Conservation (phyloP, 1,284 basidiomycete genomes). For the Cutaneotrichosporon cyanovorans region DNA sequence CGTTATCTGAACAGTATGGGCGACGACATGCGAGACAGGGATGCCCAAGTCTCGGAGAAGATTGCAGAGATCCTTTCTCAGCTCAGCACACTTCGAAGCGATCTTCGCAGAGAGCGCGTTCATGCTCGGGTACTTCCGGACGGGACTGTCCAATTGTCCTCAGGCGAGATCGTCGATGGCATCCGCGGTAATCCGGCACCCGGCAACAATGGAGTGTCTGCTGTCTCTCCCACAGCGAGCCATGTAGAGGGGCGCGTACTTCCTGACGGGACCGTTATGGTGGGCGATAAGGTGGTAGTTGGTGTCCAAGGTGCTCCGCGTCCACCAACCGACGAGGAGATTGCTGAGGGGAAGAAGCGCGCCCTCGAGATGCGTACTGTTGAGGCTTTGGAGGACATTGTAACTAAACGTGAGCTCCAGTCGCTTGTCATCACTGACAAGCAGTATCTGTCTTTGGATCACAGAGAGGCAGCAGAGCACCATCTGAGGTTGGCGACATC, state of each 20-base stretch:
- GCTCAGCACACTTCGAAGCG: slow-evolving; percentile 32
- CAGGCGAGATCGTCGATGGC: slow-evolving; percentile 41
- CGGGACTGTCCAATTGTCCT: slow-evolving; percentile 37
- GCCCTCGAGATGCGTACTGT: slow-evolving; percentile 19
- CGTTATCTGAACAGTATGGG: slow-evolving; percentile 42
- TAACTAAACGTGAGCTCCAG: no score
- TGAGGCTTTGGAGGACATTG: no score
- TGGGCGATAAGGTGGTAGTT: slow-evolving; percentile 36
- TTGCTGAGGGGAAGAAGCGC: slow-evolving; percentile 15
- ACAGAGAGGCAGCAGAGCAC: no score
- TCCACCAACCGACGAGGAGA: slow-evolving; percentile 15
- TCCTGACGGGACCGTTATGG: slow-evolving; percentile 40
- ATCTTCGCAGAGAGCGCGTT: slow-evolving; percentile 36
- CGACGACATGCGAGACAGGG: slow-evolving; percentile 37
- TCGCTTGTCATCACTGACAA: neutral
- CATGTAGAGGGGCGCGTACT: slow-evolving; percentile 35
- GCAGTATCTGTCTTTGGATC: slow-evolving; percentile 2
- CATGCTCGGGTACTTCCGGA: slow-evolving; percentile 35
- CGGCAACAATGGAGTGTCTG: slow-evolving; percentile 12
- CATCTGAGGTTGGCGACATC: no score
- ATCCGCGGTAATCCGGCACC: slow-evolving; percentile 29
- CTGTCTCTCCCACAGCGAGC: slow-evolving; percentile 18
- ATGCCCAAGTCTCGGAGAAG: slow-evolving; percentile 26
- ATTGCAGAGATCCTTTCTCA: slow-evolving; percentile 36
- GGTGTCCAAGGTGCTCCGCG: slow-evolving; percentile 32